Conservation (phyloP, 1,284 basidiomycete genomes). For the Ganoderma lingzhi region DNA sequence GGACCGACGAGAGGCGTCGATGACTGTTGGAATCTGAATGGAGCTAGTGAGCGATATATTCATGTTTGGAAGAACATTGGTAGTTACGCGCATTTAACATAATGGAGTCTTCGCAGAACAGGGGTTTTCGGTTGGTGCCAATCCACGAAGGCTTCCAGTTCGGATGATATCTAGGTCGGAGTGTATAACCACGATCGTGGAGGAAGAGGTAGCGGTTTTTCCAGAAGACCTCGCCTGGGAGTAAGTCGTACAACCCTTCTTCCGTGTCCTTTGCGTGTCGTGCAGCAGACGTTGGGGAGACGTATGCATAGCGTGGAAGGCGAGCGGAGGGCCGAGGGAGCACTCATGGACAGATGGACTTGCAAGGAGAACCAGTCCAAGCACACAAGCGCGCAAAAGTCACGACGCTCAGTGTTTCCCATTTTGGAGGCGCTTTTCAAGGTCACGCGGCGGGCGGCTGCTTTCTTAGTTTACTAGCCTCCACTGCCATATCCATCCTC, state of each 20-base stretch:
- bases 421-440: not conserved
- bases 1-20: constrained; percentile 35
- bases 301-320: constrained; percentile 12
- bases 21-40: constrained; percentile 15
- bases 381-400: not conserved
- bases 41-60: not conserved
- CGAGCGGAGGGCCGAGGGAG: not conserved
- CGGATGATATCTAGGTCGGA: too few species aligned
- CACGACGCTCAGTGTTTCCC: not conserved
- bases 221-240: constrained; percentile 11
- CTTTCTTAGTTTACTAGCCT: not conserved
- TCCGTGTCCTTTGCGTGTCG: not conserved
- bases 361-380: not conserved
- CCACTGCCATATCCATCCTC: not conserved
- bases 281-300: not conserved
- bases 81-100: not conserved
- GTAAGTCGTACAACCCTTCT: constrained; percentile 4
- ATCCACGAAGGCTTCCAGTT: constrained; percentile 28
- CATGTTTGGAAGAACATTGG: not conserved
- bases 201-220: constrained; percentile 7
- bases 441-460: too few species aligned
- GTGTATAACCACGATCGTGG: constrained; percentile 18
- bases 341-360: not conserved
- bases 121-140: constrained; percentile 14
- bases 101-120: constrained; percentile 23